Base-by-base conservation (phyloP, 139 green algal genomes). In the Micromonas commoda region DNA sequence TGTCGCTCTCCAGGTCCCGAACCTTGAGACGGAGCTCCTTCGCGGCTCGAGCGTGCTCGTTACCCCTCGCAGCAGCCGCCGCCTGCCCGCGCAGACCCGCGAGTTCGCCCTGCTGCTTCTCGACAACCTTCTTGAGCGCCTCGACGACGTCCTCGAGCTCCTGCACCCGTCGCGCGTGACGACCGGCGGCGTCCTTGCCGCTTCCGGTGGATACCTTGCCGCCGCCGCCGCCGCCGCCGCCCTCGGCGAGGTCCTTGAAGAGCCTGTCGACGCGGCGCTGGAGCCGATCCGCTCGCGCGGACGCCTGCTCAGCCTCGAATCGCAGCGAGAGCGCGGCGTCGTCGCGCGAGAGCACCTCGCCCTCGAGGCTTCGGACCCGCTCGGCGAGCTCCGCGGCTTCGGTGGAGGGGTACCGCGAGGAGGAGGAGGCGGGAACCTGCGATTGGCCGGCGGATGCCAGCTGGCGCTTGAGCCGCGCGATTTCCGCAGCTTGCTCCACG, bases 1-100 rank as follows among this genome's bases (percentile, higher is more conserved):
- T 65, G 24, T 60, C 23, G 31, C 73, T 34, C 73, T 71, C 63
- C 81, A 81, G 54, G 24, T 38, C 16, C n/a, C 78, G 76, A 75
- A 79, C 57, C 54, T 34, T 68, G 21, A 26, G 31, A 1, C 28
- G 57, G 29, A 64, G 31, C 57, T 64, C 73, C 3, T 51, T 28
- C 69, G 16, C 24, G 19, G 69, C 28, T 1, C 63, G 63, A 28
- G 28, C 9, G 6, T 70, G 28, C 28, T 70, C 63, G 2, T 21
- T 32, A 23, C 31, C 63, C n/a, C 63, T 24, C 31, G 31, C 63
- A 21, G 23, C 16, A 23, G 28, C 28, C n/a, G 28, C 28, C 20
- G 31, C 63, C 5, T 70, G 28, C 6, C 31, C 28, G 28, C 63
- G 3, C 63, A 70, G 20, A 31, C n/a, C 28, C 20, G 63, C 28